phyloP scores from a whole-genome alignment of 345 rosid genomes.

The Geranium brycei region DNA sequence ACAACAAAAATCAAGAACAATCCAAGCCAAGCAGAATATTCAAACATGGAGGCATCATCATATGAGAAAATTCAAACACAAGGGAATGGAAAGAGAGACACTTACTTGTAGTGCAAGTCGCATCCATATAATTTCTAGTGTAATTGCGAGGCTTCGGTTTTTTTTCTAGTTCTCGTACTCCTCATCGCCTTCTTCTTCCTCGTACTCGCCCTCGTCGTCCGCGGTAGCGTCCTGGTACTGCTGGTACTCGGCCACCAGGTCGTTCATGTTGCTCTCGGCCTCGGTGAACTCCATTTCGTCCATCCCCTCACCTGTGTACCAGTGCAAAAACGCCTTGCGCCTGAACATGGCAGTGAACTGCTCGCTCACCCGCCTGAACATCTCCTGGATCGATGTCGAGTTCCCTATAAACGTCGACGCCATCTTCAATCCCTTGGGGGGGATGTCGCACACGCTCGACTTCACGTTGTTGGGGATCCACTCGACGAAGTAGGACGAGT shows the following conservation, averaged over 20 bases:
- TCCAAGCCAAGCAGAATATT: too few species aligned
- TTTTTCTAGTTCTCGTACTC: constrained; percentile 22
- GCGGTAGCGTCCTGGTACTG: constrained; percentile 94
- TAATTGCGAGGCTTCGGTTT: too few species aligned
- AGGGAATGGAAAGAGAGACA: too few species aligned
- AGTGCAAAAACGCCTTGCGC: constrained; percentile 89
- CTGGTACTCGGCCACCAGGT: constrained; percentile 87
- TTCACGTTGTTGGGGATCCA: constrained; percentile 80
- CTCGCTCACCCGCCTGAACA: constrained; percentile 98
- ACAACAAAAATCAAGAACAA: too few species aligned
- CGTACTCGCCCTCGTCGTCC: constrained; percentile 76
- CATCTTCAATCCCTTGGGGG: constrained; percentile 47
- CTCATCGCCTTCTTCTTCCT: constrained; percentile 42
- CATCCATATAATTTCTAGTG: too few species aligned
- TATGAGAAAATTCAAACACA: too few species aligned
- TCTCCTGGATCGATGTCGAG: constrained; percentile 89
- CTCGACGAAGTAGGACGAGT: constrained; percentile 90
- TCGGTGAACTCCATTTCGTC: constrained; percentile 98
- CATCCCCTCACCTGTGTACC: constrained; percentile 99
- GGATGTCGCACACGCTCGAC: constrained; percentile 47
- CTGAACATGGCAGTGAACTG: constrained; percentile 97
- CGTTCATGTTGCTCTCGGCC: constrained; percentile 98
- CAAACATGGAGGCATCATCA: too few species aligned
- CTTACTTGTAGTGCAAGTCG: too few species aligned
- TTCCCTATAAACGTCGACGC: constrained; percentile 55